Evolutionary conservation across 202 grass and related monocot species (phyloP).

Genomic region (Bolboschoenoplectus hybrid): DNA sequence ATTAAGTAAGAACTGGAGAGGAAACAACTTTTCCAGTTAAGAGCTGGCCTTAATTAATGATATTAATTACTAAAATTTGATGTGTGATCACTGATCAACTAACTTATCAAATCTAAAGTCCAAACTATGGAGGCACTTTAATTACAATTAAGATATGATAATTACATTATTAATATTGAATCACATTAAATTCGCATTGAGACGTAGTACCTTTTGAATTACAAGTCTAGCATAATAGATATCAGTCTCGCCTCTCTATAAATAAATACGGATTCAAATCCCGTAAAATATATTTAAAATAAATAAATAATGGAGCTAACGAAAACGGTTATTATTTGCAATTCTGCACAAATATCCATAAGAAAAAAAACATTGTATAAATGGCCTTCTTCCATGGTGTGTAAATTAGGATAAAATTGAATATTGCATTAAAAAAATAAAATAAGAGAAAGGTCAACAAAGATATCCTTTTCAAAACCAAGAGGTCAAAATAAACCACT

Average conservation of each 20-base stretch:
- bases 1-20: constrained; percentile 15
- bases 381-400: background rate
- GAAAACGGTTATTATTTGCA: background rate
- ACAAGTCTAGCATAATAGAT: too few relatives aligned
- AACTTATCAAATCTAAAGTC: background rate
- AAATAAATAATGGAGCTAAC: too few relatives aligned
- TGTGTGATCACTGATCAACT: constrained; percentile 35
- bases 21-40: background rate
- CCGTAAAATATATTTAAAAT: too few relatives aligned
- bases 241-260: too few relatives aligned
- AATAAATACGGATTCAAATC: too few relatives aligned
- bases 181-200: background rate
- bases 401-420: background rate
- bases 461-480: background rate
- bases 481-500: background rate
- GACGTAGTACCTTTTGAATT: background rate
- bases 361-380: background rate
- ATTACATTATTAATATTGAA: background rate
- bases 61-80: constrained; percentile 12
- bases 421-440: background rate
- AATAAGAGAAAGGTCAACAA: background rate
- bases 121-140: constrained; percentile 8
- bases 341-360: background rate
- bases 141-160: constrained; percentile 23
- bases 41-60: background rate